phyloP scores from a whole-genome alignment of 179 eudicot species.

The Camellia oleifera region DNA sequence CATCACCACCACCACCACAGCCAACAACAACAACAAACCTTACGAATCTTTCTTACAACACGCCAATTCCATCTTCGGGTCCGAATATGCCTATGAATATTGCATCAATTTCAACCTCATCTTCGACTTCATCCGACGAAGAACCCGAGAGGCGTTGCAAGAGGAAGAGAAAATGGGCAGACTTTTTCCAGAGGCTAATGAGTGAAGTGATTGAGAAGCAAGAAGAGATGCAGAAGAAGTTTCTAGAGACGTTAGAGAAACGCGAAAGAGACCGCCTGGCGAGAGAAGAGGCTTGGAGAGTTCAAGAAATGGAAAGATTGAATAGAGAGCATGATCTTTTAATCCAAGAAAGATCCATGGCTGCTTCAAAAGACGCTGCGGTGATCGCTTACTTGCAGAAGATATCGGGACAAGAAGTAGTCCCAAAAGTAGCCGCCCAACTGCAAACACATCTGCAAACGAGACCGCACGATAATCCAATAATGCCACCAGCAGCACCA shows the following conservation, averaged over 20 bases:
- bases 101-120: slow-evolving; percentile 39
- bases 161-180: slow-evolving; percentile 73
- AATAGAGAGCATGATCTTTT: slow-evolving; percentile 65
- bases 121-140: slow-evolving; percentile 58
- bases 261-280: slow-evolving; percentile 60
- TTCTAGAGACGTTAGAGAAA: slow-evolving; percentile 62
- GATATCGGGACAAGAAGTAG: slow-evolving; percentile 33
- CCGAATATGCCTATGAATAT: slow-evolving; percentile 15
- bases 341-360: slow-evolving; percentile 62
- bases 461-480: not conserved
- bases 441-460: slow-evolving; percentile 19
- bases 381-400: slow-evolving; percentile 66
- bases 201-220: slow-evolving; percentile 66
- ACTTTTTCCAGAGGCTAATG: slow-evolving; percentile 52
- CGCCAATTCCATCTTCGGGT: not conserved
- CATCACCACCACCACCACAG: slow-evolving; percentile 1
- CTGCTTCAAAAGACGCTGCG: slow-evolving; percentile 80
- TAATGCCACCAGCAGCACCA: slow-evolving; percentile 1
- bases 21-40: slow-evolving; percentile 10
- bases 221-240: slow-evolving; percentile 71
- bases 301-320: slow-evolving; percentile 58
- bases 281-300: slow-evolving; percentile 75
- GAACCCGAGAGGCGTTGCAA: slow-evolving; percentile 44
- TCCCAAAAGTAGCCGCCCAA: slow-evolving; percentile 10
- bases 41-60: not conserved